Conservation (phyloP, 495 filamentous ascomycete species). For the Pseudotulostoma volvatum region DNA sequence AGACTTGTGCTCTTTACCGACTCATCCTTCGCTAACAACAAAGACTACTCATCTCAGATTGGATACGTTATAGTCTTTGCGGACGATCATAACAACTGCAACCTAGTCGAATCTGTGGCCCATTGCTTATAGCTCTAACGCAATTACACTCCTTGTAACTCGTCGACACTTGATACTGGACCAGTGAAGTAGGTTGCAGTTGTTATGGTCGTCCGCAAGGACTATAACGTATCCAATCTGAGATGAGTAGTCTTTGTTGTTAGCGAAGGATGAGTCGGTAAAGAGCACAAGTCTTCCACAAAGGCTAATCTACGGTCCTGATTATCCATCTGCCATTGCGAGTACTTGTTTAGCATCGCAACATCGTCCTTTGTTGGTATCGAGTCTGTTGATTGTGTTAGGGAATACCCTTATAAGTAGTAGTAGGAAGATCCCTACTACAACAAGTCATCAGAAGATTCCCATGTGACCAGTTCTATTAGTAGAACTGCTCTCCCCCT, state of each 20-base stretch:
- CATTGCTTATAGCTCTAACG: neutral
- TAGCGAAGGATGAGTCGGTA: conserved; percentile 6
- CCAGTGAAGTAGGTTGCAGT: conserved; percentile 7
- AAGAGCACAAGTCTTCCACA: conserved; percentile 3
- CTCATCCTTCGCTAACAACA: conserved; percentile 9
- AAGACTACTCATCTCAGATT: conserved; percentile 7
- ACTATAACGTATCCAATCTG: conserved; percentile 8
- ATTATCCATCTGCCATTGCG: neutral
- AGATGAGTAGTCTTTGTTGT: conserved; percentile 8
- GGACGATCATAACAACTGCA: neutral
- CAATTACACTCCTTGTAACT: conserved; percentile 5
- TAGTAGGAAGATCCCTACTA: no score
- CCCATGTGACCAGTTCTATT: no score
- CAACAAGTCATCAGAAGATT: no score
- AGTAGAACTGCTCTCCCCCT: no score
- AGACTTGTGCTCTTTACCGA: conserved; percentile 4
- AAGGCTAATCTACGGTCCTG: neutral
- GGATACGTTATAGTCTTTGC: conserved; percentile 5
- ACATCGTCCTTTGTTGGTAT: neutral
- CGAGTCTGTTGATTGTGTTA: neutral
- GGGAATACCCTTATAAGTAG: no score
- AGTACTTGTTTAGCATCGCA: neutral
- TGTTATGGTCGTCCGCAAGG: neutral
- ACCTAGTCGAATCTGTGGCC: conserved; percentile 5
- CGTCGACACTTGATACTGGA: conserved; percentile 6